phyloP scores from a whole-genome alignment of 2,329 filamentous ascomycete genomes.

The Colletotrichum sp. region DNA sequence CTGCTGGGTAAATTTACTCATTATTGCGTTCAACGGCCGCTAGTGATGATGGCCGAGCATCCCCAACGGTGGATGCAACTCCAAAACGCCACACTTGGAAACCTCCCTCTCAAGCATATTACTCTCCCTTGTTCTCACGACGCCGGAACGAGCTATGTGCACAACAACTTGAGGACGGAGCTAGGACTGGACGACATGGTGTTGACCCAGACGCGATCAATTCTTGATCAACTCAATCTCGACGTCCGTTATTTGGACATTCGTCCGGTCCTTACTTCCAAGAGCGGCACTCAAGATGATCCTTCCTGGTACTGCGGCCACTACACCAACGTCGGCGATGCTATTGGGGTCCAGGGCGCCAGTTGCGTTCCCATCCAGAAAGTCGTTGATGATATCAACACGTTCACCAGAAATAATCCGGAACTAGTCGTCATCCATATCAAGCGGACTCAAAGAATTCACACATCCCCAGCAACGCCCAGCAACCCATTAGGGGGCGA shows the following conservation, averaged over 20 bases:
- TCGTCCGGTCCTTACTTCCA: not conserved
- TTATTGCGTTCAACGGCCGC: not conserved
- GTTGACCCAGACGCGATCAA: not conserved
- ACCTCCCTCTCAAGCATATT: not conserved
- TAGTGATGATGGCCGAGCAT: not conserved
- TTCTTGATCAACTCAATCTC: not conserved
- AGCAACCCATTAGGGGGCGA: not conserved
- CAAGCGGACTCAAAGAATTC: not conserved
- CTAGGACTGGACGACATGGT: not conserved
- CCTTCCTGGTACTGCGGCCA: not conserved
- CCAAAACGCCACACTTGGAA: not conserved
- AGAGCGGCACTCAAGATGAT: not conserved
- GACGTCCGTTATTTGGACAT: not conserved
- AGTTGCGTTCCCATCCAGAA: not conserved
- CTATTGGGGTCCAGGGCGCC: not conserved
- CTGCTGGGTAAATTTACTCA: not conserved
- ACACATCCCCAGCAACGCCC: not conserved
- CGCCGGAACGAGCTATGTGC: not conserved
- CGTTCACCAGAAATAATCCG: not conserved
- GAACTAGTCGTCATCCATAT: not conserved
- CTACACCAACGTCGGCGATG: not conserved
- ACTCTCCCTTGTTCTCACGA: not conserved
- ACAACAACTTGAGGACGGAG: not conserved
- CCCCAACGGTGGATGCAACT: not conserved
- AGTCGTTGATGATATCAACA: not conserved